Conservation (phyloP, 352 stramenopile species). For the Poterioochromonas sp. region DNA sequence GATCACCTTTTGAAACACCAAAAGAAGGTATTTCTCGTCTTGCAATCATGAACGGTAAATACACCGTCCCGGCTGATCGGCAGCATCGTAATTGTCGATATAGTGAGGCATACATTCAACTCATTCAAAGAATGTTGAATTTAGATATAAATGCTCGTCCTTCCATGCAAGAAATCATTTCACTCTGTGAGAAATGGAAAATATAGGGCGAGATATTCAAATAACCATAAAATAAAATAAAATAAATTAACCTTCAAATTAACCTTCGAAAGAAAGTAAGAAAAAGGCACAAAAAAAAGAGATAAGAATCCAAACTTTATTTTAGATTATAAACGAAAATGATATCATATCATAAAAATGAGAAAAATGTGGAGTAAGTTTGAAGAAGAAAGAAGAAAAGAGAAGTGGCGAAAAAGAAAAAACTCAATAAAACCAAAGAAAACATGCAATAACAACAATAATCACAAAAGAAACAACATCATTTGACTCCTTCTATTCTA, state of each 20-base stretch:
- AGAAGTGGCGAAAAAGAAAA: too few species aligned
- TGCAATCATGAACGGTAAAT: slow-evolving; percentile 2
- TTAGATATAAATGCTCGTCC: not conserved
- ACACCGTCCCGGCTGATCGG: not conserved
- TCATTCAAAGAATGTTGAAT: not conserved
- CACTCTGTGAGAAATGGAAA: too few species aligned
- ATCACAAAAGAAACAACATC: too few species aligned
- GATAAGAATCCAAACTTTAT: not conserved
- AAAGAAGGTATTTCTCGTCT: not conserved
- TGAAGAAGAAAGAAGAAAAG: not conserved
- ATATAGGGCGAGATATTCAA: too few species aligned
- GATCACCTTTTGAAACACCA: not conserved
- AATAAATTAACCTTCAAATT: not conserved
- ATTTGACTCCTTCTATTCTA: too few species aligned
- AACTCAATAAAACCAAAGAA: too few species aligned
- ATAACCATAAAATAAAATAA: not conserved
- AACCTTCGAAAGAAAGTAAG: not conserved
- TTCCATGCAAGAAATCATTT: slow-evolving; percentile 1
- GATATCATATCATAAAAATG: not conserved
- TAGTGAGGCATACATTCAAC: not conserved
- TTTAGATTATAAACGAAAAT: not conserved
- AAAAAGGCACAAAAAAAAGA: not conserved
- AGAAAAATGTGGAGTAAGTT: too few species aligned
- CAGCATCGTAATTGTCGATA: not conserved
- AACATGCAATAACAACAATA: too few species aligned